Conservation (phyloP, 2,329 filamentous ascomycete species). For the Nothopassalora personata region DNA sequence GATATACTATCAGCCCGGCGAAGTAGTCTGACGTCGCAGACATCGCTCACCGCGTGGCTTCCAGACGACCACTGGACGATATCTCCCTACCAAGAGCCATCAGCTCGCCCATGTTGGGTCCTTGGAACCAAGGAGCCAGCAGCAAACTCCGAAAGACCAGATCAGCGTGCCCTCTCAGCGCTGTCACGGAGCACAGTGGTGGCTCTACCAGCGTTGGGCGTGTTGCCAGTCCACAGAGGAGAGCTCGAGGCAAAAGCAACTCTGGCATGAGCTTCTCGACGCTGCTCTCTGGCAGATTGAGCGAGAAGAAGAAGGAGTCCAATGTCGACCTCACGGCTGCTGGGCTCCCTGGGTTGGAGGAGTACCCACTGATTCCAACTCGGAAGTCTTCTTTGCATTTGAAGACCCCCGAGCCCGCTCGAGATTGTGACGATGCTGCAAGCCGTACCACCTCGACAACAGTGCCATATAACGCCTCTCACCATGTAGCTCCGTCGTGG, state of each 20-base stretch:
- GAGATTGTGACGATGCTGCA: background rate
- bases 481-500: background rate
- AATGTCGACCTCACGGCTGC: background rate
- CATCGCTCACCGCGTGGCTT: slow-evolving; percentile 2
- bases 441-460: background rate
- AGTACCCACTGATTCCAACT: background rate
- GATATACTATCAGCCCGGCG: background rate
- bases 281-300: background rate
- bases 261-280: slow-evolving; percentile 1
- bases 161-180: background rate
- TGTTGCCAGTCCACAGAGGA: background rate
- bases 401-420: background rate
- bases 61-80: background rate
- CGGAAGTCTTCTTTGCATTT: background rate
- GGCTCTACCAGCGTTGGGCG: background rate
- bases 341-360: background rate
- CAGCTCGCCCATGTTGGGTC: slow-evolving; percentile 1
- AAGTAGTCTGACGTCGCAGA: slow-evolving; percentile 2
- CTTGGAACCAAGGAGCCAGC: background rate
- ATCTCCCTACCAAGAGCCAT: background rate
- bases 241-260: slow-evolving; percentile 4
- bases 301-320: background rate
- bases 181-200: background rate
- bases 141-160: background rate
- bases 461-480: background rate